Percentiles rank a stretch among this genome's conserved stretches.
Evolutionary conservation across 169 alveolate genomes (phyloP).

Genomic region (Cryptosporidium viatorum): DNA sequence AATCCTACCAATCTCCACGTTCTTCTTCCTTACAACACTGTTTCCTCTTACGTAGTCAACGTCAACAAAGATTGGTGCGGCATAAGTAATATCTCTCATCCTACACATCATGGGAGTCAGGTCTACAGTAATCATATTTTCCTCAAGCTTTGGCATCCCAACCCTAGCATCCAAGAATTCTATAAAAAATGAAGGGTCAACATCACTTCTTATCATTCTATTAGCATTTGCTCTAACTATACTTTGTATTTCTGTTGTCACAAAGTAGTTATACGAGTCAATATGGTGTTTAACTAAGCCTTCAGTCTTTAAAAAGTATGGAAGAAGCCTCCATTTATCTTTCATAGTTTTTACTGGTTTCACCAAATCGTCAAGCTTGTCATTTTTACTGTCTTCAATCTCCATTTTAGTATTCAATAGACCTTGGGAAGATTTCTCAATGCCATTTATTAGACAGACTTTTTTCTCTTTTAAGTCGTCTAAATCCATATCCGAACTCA

Average conservation of each 20-base stretch:
- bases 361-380: slow-evolving; percentile 1
- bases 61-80: slow-evolving; percentile 97
- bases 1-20: slow-evolving; percentile 93
- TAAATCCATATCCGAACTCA: not conserved
- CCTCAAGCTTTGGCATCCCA: slow-evolving; percentile 89
- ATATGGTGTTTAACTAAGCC: slow-evolving; percentile 96
- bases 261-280: slow-evolving; percentile 93
- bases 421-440: not conserved
- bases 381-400: not conserved
- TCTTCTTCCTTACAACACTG: slow-evolving; percentile 86
- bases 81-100: slow-evolving; percentile 95
- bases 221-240: slow-evolving; percentile 92
- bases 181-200: slow-evolving; percentile 87
- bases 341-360: slow-evolving; percentile 62
- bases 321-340: slow-evolving; percentile 94
- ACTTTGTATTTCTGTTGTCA: slow-evolving; percentile 90
- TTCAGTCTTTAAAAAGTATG: slow-evolving; percentile 91
- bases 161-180: slow-evolving; percentile 90
- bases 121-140: slow-evolving; percentile 83
- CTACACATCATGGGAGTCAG: slow-evolving; percentile 98
- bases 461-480: not conserved
- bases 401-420: not conserved
- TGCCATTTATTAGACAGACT: not conserved
- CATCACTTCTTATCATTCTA: slow-evolving; percentile 86
- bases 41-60: slow-evolving; percentile 93